A percentile compares a stretch with the other conserved stretches of the same genome.
These are phyloP conservation scores for Selenicereus undatus DNA, from an alignment of 148 eudicot species.

Conservation along the genomic window DNA sequence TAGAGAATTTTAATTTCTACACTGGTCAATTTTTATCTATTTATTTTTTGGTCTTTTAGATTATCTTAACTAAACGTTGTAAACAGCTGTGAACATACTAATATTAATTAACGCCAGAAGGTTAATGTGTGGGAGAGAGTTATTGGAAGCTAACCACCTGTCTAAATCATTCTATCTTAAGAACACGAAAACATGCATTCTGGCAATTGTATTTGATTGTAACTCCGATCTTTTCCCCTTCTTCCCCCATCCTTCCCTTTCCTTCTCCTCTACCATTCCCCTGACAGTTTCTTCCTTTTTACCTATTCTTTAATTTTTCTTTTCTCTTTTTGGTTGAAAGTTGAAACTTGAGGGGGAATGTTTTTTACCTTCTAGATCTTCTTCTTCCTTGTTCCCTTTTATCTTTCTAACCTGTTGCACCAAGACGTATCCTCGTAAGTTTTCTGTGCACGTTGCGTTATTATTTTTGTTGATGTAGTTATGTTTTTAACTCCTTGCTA, in stretches of 20 bases:
- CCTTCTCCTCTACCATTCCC: neutral
- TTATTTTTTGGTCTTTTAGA: too few relatives aligned
- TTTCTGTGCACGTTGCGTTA: neutral
- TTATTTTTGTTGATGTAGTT: neutral
- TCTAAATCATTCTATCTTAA: conserved; percentile 2
- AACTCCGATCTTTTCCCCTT: conserved; percentile 1
- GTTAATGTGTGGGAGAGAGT: conserved; percentile 35
- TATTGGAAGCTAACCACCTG: conserved; percentile 20
- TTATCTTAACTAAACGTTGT: neutral
- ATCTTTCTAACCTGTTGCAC: neutral
- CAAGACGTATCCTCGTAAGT: conserved; percentile 21
- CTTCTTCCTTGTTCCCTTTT: neutral
- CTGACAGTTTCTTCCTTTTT: conserved; percentile 8
- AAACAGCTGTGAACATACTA: conserved; percentile 18
- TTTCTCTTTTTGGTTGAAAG: conserved; percentile 13
- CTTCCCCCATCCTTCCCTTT: neutral
- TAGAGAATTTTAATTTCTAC: too few relatives aligned
- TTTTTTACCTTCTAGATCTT: neutral
- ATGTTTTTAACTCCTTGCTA: neutral
- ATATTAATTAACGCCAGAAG: conserved; percentile 26
- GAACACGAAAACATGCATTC: neutral
- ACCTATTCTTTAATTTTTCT: neutral
- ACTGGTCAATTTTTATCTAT: too few relatives aligned
- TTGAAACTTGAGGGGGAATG: conserved; percentile 16
- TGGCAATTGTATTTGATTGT: conserved; percentile 13